A percentile compares a stretch with the other conserved stretches of the same genome.
phyloP scores from a whole-genome alignment of 2,329 filamentous ascomycete species.

The Phialemoniopsis sp. region DNA sequence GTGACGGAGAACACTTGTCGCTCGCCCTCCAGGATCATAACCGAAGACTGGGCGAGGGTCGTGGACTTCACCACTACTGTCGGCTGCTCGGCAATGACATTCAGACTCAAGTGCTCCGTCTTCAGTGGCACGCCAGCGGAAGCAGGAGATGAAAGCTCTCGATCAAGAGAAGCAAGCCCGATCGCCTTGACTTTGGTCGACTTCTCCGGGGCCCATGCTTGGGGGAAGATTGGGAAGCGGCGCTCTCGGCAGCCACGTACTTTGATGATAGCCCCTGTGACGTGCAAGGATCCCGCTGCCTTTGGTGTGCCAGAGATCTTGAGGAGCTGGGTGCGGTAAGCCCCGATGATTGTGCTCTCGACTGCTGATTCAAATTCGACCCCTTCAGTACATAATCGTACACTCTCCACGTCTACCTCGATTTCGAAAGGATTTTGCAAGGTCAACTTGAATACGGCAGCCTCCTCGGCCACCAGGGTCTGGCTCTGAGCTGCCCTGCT shows the following conservation, averaged over 20 bases:
- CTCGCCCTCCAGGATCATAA: conserved; percentile 94
- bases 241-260: conserved; percentile 78
- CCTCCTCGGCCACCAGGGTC: conserved; percentile 74
- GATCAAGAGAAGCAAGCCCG: conserved; percentile 57
- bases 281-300: conserved; percentile 61
- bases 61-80: conserved; percentile 70
- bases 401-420: conserved; percentile 81
- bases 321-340: conserved; percentile 78
- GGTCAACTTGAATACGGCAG: conserved; percentile 73
- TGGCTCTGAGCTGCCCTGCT: conserved; percentile 58
- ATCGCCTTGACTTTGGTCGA: conserved; percentile 74
- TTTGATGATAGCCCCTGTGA: conserved; percentile 76
- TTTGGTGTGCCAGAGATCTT: conserved; percentile 66
- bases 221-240: conserved; percentile 77
- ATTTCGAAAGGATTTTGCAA: conserved; percentile 95
- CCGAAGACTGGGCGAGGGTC: conserved; percentile 74
- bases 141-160: conserved; percentile 31
- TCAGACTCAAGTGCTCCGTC: conserved; percentile 55
- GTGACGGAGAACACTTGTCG: conserved; percentile 72
- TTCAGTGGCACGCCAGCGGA: conserved; percentile 35
- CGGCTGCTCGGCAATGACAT: conserved; percentile 77
- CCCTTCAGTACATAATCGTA: conserved; percentile 71
- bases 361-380: conserved; percentile 64
- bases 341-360: conserved; percentile 67
- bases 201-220: conserved; percentile 68